Evolutionary conservation across 1,284 basidiomycete genomes (phyloP).

Genomic region (Leccinum fallax): DNA sequence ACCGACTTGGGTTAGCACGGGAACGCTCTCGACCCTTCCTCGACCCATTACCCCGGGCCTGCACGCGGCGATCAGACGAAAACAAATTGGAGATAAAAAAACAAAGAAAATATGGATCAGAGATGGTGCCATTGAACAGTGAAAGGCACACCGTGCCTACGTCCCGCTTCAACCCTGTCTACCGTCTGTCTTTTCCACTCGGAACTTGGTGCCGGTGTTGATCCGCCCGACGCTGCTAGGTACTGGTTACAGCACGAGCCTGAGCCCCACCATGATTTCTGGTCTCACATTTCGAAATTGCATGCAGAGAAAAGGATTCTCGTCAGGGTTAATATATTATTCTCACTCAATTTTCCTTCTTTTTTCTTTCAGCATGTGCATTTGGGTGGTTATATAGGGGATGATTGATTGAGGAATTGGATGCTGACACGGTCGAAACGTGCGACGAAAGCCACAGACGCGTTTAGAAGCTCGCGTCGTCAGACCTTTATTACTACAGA

Average conservation of each 20-base stretch:
- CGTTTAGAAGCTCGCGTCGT: background rate
- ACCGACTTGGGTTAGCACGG: background rate
- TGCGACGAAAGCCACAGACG: background rate
- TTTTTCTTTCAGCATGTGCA: background rate
- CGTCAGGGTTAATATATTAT: background rate
- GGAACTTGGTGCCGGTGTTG: background rate
- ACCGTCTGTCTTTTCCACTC: background rate
- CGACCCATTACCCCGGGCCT: background rate
- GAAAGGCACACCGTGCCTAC: background rate
- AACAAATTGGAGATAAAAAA: background rate
- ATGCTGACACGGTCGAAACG: background rate
- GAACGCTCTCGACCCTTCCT: background rate
- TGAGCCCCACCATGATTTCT: background rate
- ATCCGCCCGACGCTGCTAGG: background rate
- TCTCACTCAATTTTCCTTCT: background rate
- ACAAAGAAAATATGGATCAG: background rate
- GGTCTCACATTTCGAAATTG: background rate
- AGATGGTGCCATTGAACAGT: background rate
- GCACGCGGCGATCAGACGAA: background rate
- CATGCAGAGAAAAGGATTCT: background rate
- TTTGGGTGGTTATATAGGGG: background rate
- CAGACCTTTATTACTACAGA: background rate
- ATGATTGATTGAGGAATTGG: background rate
- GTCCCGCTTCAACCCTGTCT: background rate
- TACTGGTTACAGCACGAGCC: background rate